Evolutionary conservation across 73 alveolate genomes (phyloP), one percentile per base, ranked within the genome.

Genomic region (Tetrahymena borealis): DNA sequence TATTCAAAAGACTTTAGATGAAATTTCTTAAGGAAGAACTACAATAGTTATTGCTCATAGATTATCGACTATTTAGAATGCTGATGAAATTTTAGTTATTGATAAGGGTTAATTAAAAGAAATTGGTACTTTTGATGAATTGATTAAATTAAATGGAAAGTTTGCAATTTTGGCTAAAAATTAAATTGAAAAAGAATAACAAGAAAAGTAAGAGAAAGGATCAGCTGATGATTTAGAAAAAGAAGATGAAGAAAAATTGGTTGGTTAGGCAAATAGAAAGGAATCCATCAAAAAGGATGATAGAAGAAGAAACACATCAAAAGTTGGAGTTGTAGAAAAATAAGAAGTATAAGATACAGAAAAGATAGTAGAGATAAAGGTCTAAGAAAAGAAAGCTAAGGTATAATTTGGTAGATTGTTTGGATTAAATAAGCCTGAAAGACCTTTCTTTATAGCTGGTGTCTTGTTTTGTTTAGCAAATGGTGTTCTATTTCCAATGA

Each of bases 31-130:
- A 39, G 94, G 96, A 11, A 94, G 95, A 41, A 96, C 98, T 15
- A 94, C 97, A 3, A 92, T 96, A 39, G 96, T 95, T 33, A 96
- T 97, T 31, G 99, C 99, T 28, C 99, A 97, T 78, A 96, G 99
- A 93, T 95, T 97, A 7, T 91, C 97, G 35, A 97, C 99, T 4
- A 95, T 97, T 7, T 79, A 90, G 42, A 93, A 94, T 90, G 91
- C 95, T 13, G 97, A 94, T 39, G 31, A 38, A 35, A 94, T 94
- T 32, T 36, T 39, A 42, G 96, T 94, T 24, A 90, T 94, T 33
- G 94, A 94, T 10, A 90, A 94, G 32, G 97, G 97, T 16, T 18
- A 43, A 36, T 91, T 94, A 39, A 42, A 39, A 6, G 96, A 94
- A 92, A 13, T 13, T 39, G 96, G 96, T 20, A 91, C 40, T 5